Evolutionary conservation across 331 rosid species (phyloP).

Genomic region (Phaseolus coccineus): DNA sequence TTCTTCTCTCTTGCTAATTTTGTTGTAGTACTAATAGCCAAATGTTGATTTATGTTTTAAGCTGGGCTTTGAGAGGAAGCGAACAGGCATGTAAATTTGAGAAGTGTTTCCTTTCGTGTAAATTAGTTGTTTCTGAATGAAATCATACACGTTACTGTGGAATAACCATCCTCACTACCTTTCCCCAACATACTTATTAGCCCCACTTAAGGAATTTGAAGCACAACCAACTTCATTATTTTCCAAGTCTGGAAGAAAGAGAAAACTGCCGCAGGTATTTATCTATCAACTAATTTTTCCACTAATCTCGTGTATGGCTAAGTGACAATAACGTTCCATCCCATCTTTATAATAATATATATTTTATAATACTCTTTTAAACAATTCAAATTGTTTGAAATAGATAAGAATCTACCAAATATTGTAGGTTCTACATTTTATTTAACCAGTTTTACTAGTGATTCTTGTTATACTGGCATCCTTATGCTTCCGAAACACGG

Average conservation of each 20-base stretch:
- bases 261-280: background rate
- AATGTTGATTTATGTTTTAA: constrained; percentile 53
- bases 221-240: background rate
- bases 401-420: background rate
- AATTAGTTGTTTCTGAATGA: constrained; percentile 52
- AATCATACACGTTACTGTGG: constrained; percentile 41
- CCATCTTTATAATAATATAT: background rate
- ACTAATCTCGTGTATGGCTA: background rate
- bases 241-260: background rate
- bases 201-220: background rate
- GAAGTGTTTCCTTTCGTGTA: constrained; percentile 59
- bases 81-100: constrained; percentile 67
- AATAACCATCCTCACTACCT: constrained; percentile 29
- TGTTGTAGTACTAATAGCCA: constrained; percentile 44
- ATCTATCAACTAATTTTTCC: background rate
- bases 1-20: constrained; percentile 16
- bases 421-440: background rate
- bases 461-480: background rate
- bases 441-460: background rate
- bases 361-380: background rate
- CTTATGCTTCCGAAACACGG: background rate
- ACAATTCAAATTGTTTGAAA: background rate
- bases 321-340: background rate
- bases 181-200: background rate
- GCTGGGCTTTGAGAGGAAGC: constrained; percentile 52